Base-by-base conservation (phyloP, 106 monocot species). In the Platanthera zijinensis region DNA sequence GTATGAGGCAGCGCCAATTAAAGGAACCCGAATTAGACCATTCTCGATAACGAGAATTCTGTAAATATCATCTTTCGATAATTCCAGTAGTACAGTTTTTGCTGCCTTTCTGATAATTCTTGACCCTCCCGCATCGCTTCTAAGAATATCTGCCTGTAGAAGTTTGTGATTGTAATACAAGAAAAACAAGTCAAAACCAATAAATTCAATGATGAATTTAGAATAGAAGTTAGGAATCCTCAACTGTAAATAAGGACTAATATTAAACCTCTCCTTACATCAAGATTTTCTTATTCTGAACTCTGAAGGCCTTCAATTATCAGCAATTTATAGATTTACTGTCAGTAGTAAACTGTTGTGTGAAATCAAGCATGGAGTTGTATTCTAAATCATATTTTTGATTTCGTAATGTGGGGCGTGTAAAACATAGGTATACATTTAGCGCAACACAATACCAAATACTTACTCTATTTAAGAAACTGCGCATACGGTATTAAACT, bases 41-140 rank as follows among this genome's bases (percentile, higher is more conserved):
- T 92, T 92, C 78, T 95, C 95, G 50, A 83, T 82, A 32, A 92
- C 81, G 51, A 92, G 92, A 66, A 86, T 75, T 73, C 85, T 89
- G 73, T 84, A 85, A 71, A 83, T 86, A 32, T 89, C 89, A 83
- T 95, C 88, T 80, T 86, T 92, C 12, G 84, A 85, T 69, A 95
- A 82, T 82, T 92, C 89, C 57, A 95, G 74, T 10, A 95, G 66
- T 76, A 82, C 71, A 75, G 78, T 81, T 88, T 89, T 92, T 77
- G 89, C 89, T 83, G 88, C 92, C 39, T 90, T 95, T 61, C 89
- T 73, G 25, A 92, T 74, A 50, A 89, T 62, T 79, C 81, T 87
- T 74, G 81, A 82, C 6, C 75, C 87, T 18, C 86, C 88, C 25
- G 17, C 73, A 54, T 83, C 78, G 39, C 25, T 75, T 80, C 81